Evolutionary conservation across 345 rosid species (phyloP).

Genomic region (Passiflora organensis): DNA sequence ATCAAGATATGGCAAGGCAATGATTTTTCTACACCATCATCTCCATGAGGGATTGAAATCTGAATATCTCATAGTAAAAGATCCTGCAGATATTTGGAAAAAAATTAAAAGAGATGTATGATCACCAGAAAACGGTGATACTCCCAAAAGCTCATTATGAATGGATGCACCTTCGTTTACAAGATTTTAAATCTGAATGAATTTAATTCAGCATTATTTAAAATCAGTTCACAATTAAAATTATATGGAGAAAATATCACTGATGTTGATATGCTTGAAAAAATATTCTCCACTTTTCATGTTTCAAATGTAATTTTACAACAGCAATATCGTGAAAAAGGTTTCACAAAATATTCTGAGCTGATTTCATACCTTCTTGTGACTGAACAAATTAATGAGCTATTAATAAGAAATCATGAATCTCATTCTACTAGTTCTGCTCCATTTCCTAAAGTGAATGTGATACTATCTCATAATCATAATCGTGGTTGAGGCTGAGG

Average conservation of each 20-base stretch:
- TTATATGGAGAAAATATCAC: too few relatives aligned
- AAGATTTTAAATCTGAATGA: too few relatives aligned
- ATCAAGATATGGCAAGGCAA: too few relatives aligned
- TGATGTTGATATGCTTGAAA: too few relatives aligned
- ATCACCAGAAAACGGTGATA: not conserved
- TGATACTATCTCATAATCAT: too few relatives aligned
- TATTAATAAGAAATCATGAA: slow-evolving; percentile 7
- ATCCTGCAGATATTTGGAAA: not conserved
- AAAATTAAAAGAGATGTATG: not conserved
- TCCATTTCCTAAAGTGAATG: not conserved
- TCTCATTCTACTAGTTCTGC: not conserved
- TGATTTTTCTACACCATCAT: too few relatives aligned
- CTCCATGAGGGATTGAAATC: too few relatives aligned
- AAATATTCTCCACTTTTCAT: not conserved
- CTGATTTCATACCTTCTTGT: not conserved
- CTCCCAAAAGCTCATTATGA: not conserved
- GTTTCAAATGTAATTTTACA: not conserved
- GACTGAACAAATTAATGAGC: not conserved
- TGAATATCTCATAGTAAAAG: too few relatives aligned
- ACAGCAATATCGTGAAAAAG: not conserved
- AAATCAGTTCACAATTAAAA: too few relatives aligned
- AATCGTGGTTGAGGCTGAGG: too few relatives aligned
- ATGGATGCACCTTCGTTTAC: not conserved
- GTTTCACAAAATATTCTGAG: not conserved
- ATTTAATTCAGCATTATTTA: too few relatives aligned